These are phyloP conservation scores for Spirogloea muscicola DNA, from an alignment of 139 green algal genomes.

Conservation along the genomic window DNA sequence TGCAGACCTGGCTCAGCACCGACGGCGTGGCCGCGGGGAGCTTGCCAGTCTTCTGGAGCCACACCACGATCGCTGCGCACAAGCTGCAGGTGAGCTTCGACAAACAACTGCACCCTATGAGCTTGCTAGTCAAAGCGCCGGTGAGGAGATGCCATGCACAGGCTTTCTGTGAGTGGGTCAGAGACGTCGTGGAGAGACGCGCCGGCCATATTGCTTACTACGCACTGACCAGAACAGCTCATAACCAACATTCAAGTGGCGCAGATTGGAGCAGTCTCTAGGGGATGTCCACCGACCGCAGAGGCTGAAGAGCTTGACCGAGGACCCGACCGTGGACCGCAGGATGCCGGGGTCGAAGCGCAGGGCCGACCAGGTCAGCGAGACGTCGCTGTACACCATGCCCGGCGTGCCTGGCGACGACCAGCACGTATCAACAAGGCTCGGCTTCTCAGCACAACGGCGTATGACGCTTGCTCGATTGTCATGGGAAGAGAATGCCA, in stretches of 20 bases:
- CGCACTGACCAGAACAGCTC: neutral
- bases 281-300: slow-evolving; percentile 2
- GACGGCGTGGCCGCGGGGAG: slow-evolving; percentile 30
- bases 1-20: slow-evolving; percentile 31
- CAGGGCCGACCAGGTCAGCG: no score
- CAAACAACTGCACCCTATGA: neutral
- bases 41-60: slow-evolving; percentile 22
- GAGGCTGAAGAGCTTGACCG: slow-evolving; percentile 29
- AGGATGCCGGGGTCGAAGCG: slow-evolving; percentile 9
- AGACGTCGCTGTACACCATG: no score
- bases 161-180: neutral
- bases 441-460: no score
- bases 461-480: no score
- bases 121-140: neutral
- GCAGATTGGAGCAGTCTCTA: slow-evolving; percentile 13
- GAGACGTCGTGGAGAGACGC: neutral
- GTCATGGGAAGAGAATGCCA: no score
- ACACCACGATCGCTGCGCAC: slow-evolving; percentile 30
- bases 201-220: neutral
- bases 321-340: slow-evolving; percentile 5
- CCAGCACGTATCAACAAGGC: no score
- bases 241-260: neutral
- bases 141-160: neutral
- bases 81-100: neutral
- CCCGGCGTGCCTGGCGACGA: no score